phyloP scores from a whole-genome alignment of 768 basidiomycete genomes.

The Amanita polypyramis region DNA sequence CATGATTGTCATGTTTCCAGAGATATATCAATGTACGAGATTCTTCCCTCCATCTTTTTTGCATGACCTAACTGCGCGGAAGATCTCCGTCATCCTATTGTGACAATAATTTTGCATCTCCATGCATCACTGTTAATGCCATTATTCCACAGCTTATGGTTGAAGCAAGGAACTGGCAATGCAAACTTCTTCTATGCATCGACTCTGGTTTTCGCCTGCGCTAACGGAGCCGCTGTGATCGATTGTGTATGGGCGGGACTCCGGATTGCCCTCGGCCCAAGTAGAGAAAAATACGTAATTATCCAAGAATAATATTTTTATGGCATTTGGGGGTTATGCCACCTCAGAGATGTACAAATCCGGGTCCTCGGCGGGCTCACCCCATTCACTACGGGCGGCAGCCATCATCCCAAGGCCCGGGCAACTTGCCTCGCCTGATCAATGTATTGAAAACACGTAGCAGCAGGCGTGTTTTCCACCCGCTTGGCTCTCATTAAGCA shows the following conservation, averaged over 20 bases:
- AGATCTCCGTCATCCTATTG: conserved; percentile 83
- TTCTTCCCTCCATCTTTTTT: neutral
- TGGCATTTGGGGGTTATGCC: neutral
- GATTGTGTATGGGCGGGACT: conserved; percentile 83
- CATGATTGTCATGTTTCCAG: conserved; percentile 75
- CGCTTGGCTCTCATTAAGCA: neutral
- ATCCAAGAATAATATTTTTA: conserved; percentile 39
- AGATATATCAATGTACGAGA: conserved; percentile 68
- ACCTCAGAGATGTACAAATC: neutral
- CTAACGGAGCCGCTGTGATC: conserved; percentile 72
- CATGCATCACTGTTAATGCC: conserved; percentile 83
- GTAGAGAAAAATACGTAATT: conserved; percentile 41
- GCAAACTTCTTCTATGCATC: conserved; percentile 98
- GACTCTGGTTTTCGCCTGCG: conserved; percentile 87
- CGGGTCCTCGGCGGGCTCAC: neutral
- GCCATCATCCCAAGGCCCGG: neutral
- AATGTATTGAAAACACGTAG: neutral
- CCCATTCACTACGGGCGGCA: neutral
- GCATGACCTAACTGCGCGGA: conserved; percentile 7
- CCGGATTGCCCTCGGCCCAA: conserved; percentile 55
- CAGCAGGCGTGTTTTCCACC: neutral
- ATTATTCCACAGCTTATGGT: conserved; percentile 87
- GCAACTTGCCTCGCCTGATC: neutral
- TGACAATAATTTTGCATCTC: conserved; percentile 71
- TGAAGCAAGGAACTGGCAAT: conserved; percentile 85